phyloP scores from a whole-genome alignment of 768 basidiomycete species.

The Leccinellum albellum region DNA sequence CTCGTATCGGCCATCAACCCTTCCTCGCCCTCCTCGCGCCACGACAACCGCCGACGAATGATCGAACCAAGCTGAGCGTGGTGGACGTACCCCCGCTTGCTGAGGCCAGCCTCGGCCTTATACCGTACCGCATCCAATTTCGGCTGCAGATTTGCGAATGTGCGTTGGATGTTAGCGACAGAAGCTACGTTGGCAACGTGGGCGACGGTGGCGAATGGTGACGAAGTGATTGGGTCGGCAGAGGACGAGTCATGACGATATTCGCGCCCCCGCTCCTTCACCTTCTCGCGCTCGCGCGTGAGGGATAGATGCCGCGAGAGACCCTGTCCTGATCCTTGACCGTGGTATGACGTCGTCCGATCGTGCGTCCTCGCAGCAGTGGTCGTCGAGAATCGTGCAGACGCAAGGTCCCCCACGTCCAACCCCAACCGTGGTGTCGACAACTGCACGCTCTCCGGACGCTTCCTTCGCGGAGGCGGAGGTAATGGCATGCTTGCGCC shows the following conservation, averaged over 20 bases:
- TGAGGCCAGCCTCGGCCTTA: slow-evolving; percentile 70
- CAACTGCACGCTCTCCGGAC: slow-evolving; percentile 63
- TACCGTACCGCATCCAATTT: slow-evolving; percentile 60
- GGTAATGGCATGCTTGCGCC: slow-evolving; percentile 26
- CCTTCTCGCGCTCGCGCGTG: slow-evolving; percentile 20
- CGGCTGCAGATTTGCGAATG: slow-evolving; percentile 42
- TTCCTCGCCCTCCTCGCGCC: slow-evolving; percentile 35
- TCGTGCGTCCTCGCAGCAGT: slow-evolving; percentile 9
- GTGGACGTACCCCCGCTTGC: slow-evolving; percentile 53
- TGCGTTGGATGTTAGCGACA: slow-evolving; percentile 42
- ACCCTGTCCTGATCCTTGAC: background rate
- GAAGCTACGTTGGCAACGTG: slow-evolving; percentile 27
- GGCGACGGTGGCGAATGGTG: background rate
- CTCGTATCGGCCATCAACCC: slow-evolving; percentile 38
- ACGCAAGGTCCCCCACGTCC: slow-evolving; percentile 14
- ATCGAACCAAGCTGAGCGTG: slow-evolving; percentile 26
- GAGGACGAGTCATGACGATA: background rate
- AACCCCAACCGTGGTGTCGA: slow-evolving; percentile 9
- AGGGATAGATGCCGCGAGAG: slow-evolving; percentile 41
- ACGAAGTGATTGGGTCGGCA: background rate
- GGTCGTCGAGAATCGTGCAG: slow-evolving; percentile 6
- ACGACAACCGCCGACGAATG: slow-evolving; percentile 6
- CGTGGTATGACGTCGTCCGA: slow-evolving; percentile 19
- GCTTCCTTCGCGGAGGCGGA: slow-evolving; percentile 46
- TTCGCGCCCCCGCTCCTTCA: background rate